A percentile compares a stretch with the other conserved stretches of the same genome.
Evolutionary conservation across 73 alveolate genomes (phyloP).

Genomic region (Blepharisma stoltei): DNA sequence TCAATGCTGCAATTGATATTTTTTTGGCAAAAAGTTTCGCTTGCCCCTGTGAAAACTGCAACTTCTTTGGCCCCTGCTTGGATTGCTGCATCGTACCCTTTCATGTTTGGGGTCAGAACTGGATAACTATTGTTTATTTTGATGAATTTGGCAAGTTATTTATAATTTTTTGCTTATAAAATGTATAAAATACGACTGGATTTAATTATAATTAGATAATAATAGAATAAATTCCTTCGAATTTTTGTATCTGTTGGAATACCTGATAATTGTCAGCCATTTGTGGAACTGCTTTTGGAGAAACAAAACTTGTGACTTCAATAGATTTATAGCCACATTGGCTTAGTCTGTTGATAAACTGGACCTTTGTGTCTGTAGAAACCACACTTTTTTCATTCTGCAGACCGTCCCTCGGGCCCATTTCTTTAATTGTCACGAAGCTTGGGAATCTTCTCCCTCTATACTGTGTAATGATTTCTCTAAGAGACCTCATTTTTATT

Average conservation of each 20-base stretch:
- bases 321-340: slow-evolving; percentile 53
- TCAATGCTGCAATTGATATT: slow-evolving; percentile 81
- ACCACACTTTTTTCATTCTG: slow-evolving; percentile 78
- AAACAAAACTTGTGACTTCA: slow-evolving; percentile 78
- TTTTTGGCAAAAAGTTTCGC: slow-evolving; percentile 83
- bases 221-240: slow-evolving; percentile 21
- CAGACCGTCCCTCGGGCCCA: slow-evolving; percentile 93
- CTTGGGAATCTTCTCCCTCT: slow-evolving; percentile 41
- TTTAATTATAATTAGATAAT: too few species aligned
- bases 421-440: slow-evolving; percentile 73
- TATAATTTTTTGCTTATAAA: too few species aligned
- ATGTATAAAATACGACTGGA: too few species aligned
- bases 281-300: slow-evolving; percentile 81
- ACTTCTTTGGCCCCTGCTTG: slow-evolving; percentile 77
- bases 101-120: slow-evolving; percentile 79
- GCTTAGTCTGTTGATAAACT: slow-evolving; percentile 61
- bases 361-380: slow-evolving; percentile 63
- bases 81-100: slow-evolving; percentile 76
- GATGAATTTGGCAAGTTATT: slow-evolving; percentile 53
- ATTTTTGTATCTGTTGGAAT: slow-evolving; percentile 3
- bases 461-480: background rate
- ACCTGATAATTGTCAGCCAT: slow-evolving; percentile 35
- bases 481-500: background rate
- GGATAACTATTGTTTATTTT: too few species aligned
- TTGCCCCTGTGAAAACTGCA: slow-evolving; percentile 90